Base-by-base conservation (phyloP, 441 rosid genomes). In the Adansonia gregorii region DNA sequence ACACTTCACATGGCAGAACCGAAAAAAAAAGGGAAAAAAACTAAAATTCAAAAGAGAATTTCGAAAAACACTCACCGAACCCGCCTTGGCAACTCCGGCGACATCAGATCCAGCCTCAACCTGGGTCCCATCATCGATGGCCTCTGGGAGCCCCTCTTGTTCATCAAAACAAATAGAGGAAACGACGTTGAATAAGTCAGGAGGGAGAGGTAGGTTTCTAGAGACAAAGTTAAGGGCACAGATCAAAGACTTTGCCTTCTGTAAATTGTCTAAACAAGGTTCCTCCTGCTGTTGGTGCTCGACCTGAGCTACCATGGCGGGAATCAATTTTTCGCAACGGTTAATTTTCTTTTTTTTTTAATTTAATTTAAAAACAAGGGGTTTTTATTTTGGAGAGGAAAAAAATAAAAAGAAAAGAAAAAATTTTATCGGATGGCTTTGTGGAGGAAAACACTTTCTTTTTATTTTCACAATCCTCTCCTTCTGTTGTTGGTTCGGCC, bases 151-250 rank as follows among this genome's bases (percentile, higher is more conserved):
- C n/a, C 61, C 80, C 17, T 83, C 81, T 8, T 60, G 73, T 64
- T 78, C 83, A 56, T 35, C 90, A 72, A 74, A 81, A 82, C 87
- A 92, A 81, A 97, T 89, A 3, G 97, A 90, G 70, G 93, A 92
- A 76, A 94, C 97, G 75, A 88, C 67, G 77, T 86, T 81, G 79
- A 90, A 82, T 54, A 97, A 86, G 65, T 93, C 87, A 63, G 91
- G 89, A 84, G 98, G 98, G 59, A 97, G 83, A 72, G 99, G 98
- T 81, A 97, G 95, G 86, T 92, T 86, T 17, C 99, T 93, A 69
- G 98, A 93, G 82, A 97, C 89, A 83, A 89, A 86, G 81, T 87
- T 92, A 78, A 97, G 93, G 68, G 99, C 97, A 72, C 82, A 90
- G 82, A 97, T 89, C 85, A 97, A 82, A 72, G 97, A 86, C 85